A percentile compares a stretch with the other conserved stretches of the same genome.
Evolutionary conservation across 352 stramenopile species (phyloP).

Genomic region (Phytophthora sojae): DNA sequence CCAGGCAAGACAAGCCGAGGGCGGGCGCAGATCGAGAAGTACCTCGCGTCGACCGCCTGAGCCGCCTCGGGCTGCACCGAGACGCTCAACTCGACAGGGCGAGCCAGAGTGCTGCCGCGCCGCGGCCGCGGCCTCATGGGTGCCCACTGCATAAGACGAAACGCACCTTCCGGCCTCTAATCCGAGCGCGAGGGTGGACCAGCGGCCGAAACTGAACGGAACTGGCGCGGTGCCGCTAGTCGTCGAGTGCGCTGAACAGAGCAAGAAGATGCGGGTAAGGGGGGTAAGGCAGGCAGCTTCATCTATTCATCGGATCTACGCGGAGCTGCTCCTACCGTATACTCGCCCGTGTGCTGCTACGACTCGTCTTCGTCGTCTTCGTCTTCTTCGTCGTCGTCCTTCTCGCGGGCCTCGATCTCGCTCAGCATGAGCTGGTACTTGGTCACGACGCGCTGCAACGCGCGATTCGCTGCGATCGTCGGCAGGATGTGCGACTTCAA

Average conservation of each 20-base stretch:
- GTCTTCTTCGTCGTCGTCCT: slow-evolving; percentile 23
- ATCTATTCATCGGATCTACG: slow-evolving; percentile 15
- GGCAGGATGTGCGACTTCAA: slow-evolving; percentile 77
- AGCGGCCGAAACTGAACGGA: slow-evolving; percentile 15
- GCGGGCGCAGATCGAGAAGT: slow-evolving; percentile 26
- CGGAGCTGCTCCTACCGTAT: slow-evolving; percentile 19
- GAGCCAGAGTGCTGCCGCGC: slow-evolving; percentile 10
- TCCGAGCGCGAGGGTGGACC: slow-evolving; percentile 12
- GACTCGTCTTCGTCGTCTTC: slow-evolving; percentile 24
- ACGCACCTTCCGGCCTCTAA: slow-evolving; percentile 13
- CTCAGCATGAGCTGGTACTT: slow-evolving; percentile 88
- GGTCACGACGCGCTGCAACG: slow-evolving; percentile 81
- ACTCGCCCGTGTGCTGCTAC: slow-evolving; percentile 2
- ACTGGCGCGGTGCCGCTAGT: slow-evolving; percentile 16
- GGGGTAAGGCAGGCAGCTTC: slow-evolving; percentile 9
- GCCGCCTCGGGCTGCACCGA: slow-evolving; percentile 7
- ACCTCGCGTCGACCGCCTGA: slow-evolving; percentile 11
- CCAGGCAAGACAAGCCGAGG: slow-evolving; percentile 3
- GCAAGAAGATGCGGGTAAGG: slow-evolving; percentile 10
- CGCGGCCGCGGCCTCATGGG: not conserved
- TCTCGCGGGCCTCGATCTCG: slow-evolving; percentile 66
- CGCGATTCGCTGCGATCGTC: slow-evolving; percentile 81
- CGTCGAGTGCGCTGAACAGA: slow-evolving; percentile 20
- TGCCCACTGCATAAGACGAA: slow-evolving; percentile 12
- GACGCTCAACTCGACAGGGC: not conserved